phyloP scores from a whole-genome alignment of 352 stramenopile genomes.

The Phytophthora cactorum region DNA sequence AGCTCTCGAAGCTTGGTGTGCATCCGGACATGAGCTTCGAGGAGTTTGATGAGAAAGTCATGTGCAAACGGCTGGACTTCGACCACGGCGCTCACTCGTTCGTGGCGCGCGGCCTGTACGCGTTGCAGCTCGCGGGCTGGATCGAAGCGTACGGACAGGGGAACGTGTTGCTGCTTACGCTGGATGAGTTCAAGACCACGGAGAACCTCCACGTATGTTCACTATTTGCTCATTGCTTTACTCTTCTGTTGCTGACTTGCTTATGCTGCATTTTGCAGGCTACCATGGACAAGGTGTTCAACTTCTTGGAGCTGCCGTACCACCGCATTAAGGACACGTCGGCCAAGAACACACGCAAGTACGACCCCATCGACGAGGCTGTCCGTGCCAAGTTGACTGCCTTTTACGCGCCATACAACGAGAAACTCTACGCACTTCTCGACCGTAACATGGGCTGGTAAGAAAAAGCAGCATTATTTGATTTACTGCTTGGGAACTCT shows the following conservation, averaged over 20 bases:
- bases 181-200: constrained; percentile 93
- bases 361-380: constrained; percentile 67
- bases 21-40: constrained; percentile 79
- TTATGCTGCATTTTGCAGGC: constrained; percentile 32
- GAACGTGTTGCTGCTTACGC: constrained; percentile 92
- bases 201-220: constrained; percentile 65
- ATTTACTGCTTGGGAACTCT: constrained; percentile 26
- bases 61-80: constrained; percentile 49
- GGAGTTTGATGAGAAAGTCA: constrained; percentile 68
- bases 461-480: background rate
- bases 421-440: constrained; percentile 72
- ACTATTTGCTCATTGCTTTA: background rate
- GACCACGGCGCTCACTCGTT: constrained; percentile 86
- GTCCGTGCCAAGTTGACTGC: constrained; percentile 64
- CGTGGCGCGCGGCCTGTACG: constrained; percentile 93
- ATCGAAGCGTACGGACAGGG: constrained; percentile 88
- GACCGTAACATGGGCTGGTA: constrained; percentile 32
- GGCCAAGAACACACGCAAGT: constrained; percentile 90
- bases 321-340: constrained; percentile 81
- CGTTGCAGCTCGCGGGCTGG: constrained; percentile 94
- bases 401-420: constrained; percentile 89
- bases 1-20: constrained; percentile 64
- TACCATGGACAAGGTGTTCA: constrained; percentile 86
- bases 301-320: constrained; percentile 84
- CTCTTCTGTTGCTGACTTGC: constrained; percentile 17